Percentiles rank a stretch among this genome's conserved stretches.
Conservation (phyloP, 257 asterid species). For the Lantana camara region DNA sequence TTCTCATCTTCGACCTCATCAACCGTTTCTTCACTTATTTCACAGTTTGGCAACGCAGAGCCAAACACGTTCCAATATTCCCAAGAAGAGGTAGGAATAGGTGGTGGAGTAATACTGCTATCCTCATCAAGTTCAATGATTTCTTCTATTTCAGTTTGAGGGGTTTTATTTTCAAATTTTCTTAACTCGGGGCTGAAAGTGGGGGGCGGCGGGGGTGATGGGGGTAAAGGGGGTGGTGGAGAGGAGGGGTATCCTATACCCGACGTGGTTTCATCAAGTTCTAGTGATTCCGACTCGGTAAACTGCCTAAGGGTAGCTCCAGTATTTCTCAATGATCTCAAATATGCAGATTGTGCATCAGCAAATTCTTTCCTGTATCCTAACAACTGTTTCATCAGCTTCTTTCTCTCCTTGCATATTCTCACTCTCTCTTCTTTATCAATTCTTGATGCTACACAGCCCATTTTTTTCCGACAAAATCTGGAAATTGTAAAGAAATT, state of each 20-base stretch:
- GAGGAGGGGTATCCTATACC: constrained; percentile 61
- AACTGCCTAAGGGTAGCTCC: constrained; percentile 87
- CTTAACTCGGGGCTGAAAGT: constrained; percentile 68
- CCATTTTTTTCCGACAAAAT: constrained; percentile 56
- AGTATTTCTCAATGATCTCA: constrained; percentile 73
- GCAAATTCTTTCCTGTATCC: constrained; percentile 65
- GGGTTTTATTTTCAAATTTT: constrained; percentile 29
- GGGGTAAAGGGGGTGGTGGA: constrained; percentile 69
- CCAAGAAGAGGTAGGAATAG: constrained; percentile 55
- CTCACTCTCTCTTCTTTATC: constrained; percentile 77
- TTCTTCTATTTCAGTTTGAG: constrained; percentile 37
- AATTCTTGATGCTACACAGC: constrained; percentile 76
- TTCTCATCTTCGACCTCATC: constrained; percentile 62
- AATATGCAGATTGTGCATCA: constrained; percentile 68
- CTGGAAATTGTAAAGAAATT: neutral
- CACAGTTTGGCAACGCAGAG: constrained; percentile 39
- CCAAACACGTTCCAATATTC: constrained; percentile 71
- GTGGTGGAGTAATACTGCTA: constrained; percentile 51
- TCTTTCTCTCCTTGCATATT: constrained; percentile 71
- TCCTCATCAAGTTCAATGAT: constrained; percentile 53
- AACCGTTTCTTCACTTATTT: constrained; percentile 26
- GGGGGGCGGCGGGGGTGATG: constrained; percentile 84
- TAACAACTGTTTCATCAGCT: constrained; percentile 62
- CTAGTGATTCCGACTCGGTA: constrained; percentile 79
- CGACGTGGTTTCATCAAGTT: constrained; percentile 54